Percentiles rank a stretch among this genome's conserved stretches.
phyloP scores from a whole-genome alignment of 164 flowering plant genomes.

The Dillenia turbinata region DNA sequence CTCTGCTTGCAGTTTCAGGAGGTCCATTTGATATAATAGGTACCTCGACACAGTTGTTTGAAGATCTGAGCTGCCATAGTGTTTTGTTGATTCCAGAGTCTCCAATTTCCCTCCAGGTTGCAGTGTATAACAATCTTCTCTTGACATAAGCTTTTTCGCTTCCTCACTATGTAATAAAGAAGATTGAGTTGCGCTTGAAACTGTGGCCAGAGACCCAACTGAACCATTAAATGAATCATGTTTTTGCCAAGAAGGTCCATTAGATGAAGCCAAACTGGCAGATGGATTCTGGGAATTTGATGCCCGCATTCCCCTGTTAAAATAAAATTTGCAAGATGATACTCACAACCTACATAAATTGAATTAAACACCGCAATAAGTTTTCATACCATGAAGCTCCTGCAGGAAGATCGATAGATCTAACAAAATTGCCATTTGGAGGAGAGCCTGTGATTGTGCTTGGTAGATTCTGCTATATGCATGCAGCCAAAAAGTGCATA shows the following conservation, averaged over 20 bases:
- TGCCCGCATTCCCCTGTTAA: conserved; percentile 50
- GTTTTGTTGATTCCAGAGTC: conserved; percentile 14
- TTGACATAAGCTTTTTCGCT: conserved; percentile 21
- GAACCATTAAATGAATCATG: conserved; percentile 23
- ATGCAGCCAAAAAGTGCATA: neutral
- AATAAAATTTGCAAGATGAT: no score
- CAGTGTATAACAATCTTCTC: conserved; percentile 21
- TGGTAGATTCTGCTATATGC: conserved; percentile 28
- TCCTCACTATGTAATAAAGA: conserved; percentile 23
- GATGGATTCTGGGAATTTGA: conserved; percentile 27
- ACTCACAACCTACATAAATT: no score
- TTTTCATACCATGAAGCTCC: conserved; percentile 54
- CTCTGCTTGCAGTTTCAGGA: conserved; percentile 4
- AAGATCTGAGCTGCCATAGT: conserved; percentile 13
- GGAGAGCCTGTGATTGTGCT: conserved; percentile 39
- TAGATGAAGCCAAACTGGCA: conserved; percentile 21
- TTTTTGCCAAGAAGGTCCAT: conserved; percentile 36
- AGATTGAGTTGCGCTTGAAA: conserved; percentile 19
- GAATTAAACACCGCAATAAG: no score
- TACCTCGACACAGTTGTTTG: conserved; percentile 9
- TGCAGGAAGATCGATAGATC: conserved; percentile 57
- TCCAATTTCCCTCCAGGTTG: conserved; percentile 23
- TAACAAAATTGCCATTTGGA: conserved; percentile 53
- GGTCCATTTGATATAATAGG: conserved; percentile 7
- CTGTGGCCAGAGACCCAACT: conserved; percentile 27